Base-by-base conservation (phyloP, 2,329 filamentous ascomycete species). In the Stagonosporopsis cucurbitacearum region DNA sequence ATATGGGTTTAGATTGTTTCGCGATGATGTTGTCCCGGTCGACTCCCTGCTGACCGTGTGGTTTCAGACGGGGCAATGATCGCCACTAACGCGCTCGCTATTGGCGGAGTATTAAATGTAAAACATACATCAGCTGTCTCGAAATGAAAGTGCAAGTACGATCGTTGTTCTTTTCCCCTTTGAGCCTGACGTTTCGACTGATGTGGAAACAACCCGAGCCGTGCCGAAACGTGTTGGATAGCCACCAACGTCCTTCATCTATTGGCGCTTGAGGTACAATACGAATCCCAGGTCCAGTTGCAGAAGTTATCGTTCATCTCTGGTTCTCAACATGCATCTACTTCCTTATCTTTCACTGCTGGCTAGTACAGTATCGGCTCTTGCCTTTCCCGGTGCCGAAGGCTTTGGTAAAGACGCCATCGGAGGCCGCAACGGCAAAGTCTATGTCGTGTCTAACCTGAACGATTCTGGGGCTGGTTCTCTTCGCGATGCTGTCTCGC, bases 361-460 rank as follows among this genome's bases (percentile, higher is more conserved):
- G 25, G 44, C 50, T 35, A 55, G 59, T 28, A 58, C 63, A 15
- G 59, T 52, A 19, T 64, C 64, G 17, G 63, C 62, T 6, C 58
- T 74, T 11, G 80, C 81, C 35, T 83, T 83, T 60, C 80, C 80
- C 3, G 80, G 80, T 19, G 81, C 81, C 9, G 80, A 82, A 69
- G 80, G 80, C 11, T 81, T 82, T 57, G 81, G 80, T 12, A 74
- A 75, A 44, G 72, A 79, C 41, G 79, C 80, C 3, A 71, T 77
- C 6, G 80, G 81, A 25, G 80, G 81, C 7, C 75, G 79, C 36
- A 74, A 75, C 17, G 80, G 80, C 26, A 75, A 73, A 4, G 78
- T 81, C 22, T 82, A 82, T 64, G 74, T 81, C 40, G 80, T 83
- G 9, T 79, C 77, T 15, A 83, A 80, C 57, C 68, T 83, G 11